A percentile compares a stretch with the other conserved stretches of the same genome.
Evolutionary conservation across 352 stramenopile genomes (phyloP).

Genomic region (Pythium volutum): DNA sequence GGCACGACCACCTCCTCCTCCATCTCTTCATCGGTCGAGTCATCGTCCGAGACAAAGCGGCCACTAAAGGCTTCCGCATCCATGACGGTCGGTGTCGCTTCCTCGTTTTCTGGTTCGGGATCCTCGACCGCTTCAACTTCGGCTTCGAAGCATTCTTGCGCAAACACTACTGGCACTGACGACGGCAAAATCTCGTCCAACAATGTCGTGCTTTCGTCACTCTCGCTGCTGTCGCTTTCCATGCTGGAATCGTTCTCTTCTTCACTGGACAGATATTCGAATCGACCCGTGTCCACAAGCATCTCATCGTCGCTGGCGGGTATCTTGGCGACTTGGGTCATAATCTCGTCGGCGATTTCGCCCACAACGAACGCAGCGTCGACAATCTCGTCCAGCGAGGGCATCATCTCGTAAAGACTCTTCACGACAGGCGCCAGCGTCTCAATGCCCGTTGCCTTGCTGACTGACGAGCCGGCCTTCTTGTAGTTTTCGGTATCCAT

Average conservation of each 20-base stretch:
- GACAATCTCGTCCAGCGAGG: slow-evolving; percentile 60
- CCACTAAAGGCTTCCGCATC: not conserved
- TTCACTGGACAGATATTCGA: slow-evolving; percentile 15
- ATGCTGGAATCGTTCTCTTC: slow-evolving; percentile 5
- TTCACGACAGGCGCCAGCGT: slow-evolving; percentile 44
- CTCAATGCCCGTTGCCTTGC: slow-evolving; percentile 38
- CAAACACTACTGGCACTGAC: not conserved
- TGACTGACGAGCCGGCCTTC: slow-evolving; percentile 36
- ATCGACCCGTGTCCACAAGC: slow-evolving; percentile 16
- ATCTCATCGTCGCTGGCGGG: slow-evolving; percentile 18
- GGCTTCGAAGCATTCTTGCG: slow-evolving; percentile 1
- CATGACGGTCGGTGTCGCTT: not conserved
- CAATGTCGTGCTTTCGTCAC: not conserved
- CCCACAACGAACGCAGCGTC: slow-evolving; percentile 52
- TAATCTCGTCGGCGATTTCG: slow-evolving; percentile 60
- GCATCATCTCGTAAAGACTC: slow-evolving; percentile 50
- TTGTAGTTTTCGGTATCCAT: slow-evolving; percentile 66
- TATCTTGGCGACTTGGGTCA: slow-evolving; percentile 10
- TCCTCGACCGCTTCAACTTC: not conserved
- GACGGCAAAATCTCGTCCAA: not conserved
- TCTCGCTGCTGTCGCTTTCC: not conserved
- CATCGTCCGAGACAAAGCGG: not conserved
- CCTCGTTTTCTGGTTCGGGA: not conserved
- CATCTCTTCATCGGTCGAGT: not conserved
- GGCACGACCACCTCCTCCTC: not conserved